A percentile compares a stretch with the other conserved stretches of the same genome.
Evolutionary conservation across 148 eudicot species (phyloP).

Genomic region (Cornus kousa): DNA sequence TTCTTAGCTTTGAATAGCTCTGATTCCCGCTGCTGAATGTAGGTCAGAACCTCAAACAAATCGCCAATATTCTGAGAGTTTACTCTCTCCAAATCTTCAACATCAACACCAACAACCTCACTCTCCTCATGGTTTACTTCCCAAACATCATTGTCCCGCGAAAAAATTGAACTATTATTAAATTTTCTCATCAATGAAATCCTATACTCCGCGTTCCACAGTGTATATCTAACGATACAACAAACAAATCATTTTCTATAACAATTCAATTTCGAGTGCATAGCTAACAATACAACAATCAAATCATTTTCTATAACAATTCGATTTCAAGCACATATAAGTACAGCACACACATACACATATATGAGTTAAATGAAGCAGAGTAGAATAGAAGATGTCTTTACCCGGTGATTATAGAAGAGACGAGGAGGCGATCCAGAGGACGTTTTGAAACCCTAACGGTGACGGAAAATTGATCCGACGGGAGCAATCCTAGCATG

Average conservation of each 20-base stretch:
- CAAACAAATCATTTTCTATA: background rate
- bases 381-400: background rate
- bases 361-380: background rate
- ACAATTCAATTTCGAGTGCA: conserved; percentile 24
- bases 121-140: conserved; percentile 27
- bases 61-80: conserved; percentile 38
- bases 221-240: conserved; percentile 52
- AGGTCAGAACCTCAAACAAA: conserved; percentile 54
- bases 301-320: background rate
- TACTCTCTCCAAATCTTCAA: conserved; percentile 30
- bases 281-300: conserved; percentile 37
- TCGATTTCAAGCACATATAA: background rate
- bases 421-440: conserved; percentile 56
- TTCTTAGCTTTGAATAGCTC: conserved; percentile 51
- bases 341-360: background rate
- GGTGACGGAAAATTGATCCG: conserved; percentile 63
- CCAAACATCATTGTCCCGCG: conserved; percentile 28
- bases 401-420: conserved; percentile 84
- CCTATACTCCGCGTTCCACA: conserved; percentile 92
- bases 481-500: conserved; percentile 77
- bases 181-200: conserved; percentile 78
- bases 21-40: conserved; percentile 60
- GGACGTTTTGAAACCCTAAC: conserved; percentile 68
- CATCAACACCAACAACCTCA: conserved; percentile 24
- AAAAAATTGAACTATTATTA: conserved; percentile 27